Evolutionary conservation across 2,329 filamentous ascomycete species (phyloP).

Genomic region (Colletotrichum tofieldiae): DNA sequence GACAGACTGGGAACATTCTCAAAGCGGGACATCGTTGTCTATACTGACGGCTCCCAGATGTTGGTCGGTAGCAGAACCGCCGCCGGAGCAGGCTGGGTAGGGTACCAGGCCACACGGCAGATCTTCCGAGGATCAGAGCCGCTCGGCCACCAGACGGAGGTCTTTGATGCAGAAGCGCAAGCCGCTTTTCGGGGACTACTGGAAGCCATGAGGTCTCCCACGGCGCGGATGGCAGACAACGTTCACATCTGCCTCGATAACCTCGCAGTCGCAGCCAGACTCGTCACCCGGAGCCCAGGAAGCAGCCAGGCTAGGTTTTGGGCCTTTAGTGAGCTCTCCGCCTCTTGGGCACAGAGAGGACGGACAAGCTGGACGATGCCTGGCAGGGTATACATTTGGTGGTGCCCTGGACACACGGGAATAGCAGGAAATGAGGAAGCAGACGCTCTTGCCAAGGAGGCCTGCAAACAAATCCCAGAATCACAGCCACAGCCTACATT

Average conservation of each 20-base stretch:
- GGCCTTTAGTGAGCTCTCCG: not conserved
- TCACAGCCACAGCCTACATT: constrained; percentile 13
- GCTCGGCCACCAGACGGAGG: no score
- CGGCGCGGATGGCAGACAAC: not conserved
- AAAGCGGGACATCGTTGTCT: not conserved
- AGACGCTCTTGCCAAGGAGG: constrained; percentile 11
- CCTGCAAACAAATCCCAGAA: constrained; percentile 1
- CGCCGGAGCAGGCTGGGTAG: constrained; percentile 8
- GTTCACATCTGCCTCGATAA: constrained; percentile 13
- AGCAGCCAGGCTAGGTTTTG: constrained; percentile 5
- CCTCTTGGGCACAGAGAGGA: not conserved
- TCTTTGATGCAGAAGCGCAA: no score
- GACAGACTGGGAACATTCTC: not conserved
- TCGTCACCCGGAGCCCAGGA: not conserved
- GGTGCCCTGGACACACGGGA: not conserved
- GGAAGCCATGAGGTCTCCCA: not conserved
- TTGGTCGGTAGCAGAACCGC: not conserved
- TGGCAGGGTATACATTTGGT: constrained; percentile 1
- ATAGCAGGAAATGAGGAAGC: not conserved
- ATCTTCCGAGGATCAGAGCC: not conserved
- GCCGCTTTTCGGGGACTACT: not conserved
- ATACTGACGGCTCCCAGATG: not conserved
- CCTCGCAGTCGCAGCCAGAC: not conserved
- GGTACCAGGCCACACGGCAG: constrained; percentile 4
- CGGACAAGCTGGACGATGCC: not conserved